These are phyloP conservation scores for Boeremia exigua DNA, from an alignment of 2,329 filamentous ascomycete species.

Conservation along the genomic window DNA sequence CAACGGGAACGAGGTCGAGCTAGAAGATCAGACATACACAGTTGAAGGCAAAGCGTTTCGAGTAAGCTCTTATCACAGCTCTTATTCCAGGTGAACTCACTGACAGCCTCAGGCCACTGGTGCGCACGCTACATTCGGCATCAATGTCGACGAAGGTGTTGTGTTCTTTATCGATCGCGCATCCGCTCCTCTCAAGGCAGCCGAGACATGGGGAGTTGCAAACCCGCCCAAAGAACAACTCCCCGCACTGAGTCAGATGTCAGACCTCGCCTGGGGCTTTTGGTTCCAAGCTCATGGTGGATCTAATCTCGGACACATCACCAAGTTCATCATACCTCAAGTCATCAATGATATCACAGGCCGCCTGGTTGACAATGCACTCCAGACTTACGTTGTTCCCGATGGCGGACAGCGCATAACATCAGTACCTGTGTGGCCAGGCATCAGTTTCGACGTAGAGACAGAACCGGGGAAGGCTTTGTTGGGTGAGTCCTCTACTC, in stretches of 20 bases:
- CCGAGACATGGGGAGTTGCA: not conserved
- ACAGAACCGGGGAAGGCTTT: not conserved
- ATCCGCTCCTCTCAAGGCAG: conserved; percentile 1
- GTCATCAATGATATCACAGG: conserved; percentile 9
- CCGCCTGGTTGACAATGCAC: not conserved
- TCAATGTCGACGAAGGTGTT: conserved; percentile 15
- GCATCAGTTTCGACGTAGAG: conserved; percentile 3
- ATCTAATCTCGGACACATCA: conserved; percentile 4
- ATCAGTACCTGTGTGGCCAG: conserved; percentile 2
- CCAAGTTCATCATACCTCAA: conserved; percentile 10
- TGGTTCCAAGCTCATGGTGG: conserved; percentile 10
- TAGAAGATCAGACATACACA: conserved; percentile 11
- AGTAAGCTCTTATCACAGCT: not conserved
- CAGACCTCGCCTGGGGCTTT: conserved; percentile 19
- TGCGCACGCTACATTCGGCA: conserved; percentile 8
- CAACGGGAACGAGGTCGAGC: not conserved
- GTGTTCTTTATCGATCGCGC: conserved; percentile 13
- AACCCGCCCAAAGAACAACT: not conserved
- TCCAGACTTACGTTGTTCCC: not conserved
- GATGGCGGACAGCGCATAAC: not conserved
- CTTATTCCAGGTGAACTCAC: not conserved
- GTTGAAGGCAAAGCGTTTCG: conserved; percentile 3
- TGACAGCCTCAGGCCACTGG: conserved; percentile 7
- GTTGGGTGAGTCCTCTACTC: not conserved
- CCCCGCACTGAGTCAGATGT: conserved; percentile 9